Evolutionary conservation across 768 basidiomycete species (phyloP).

Genomic region (Xerocomellus intermedius): DNA sequence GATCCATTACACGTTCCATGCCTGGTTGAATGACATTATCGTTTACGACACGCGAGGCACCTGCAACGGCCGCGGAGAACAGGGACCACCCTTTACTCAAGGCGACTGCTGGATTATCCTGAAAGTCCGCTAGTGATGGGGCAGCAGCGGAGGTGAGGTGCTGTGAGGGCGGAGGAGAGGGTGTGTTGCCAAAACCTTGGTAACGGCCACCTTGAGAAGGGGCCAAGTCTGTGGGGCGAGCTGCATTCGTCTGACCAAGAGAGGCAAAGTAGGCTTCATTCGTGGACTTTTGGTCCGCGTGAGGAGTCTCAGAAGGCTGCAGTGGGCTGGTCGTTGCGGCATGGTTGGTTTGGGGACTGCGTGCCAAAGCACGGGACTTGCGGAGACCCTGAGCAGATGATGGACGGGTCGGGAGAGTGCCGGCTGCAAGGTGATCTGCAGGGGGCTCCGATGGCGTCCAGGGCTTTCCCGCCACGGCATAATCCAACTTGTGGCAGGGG

Average conservation of each 20-base stretch:
- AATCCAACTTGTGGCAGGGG: conserved; percentile 62
- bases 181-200: conserved; percentile 87
- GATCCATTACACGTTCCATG: conserved; percentile 77
- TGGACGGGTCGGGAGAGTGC: conserved; percentile 52
- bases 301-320: conserved; percentile 30
- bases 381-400: conserved; percentile 80
- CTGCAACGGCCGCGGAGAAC: conserved; percentile 81
- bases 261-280: conserved; percentile 88
- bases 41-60: conserved; percentile 74
- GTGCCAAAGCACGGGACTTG: conserved; percentile 76
- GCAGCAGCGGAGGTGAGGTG: conserved; percentile 78
- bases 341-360: conserved; percentile 48
- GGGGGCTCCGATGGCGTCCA: conserved; percentile 82
- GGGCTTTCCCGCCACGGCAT: conserved; percentile 64
- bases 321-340: conserved; percentile 56
- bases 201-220: conserved; percentile 95
- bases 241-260: conserved; percentile 80
- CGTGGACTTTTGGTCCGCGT: conserved; percentile 61
- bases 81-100: conserved; percentile 94
- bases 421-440: conserved; percentile 36
- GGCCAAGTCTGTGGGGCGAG: conserved; percentile 73
- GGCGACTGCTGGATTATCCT: conserved; percentile 83
- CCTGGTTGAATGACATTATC: conserved; percentile 92
- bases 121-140: conserved; percentile 77
- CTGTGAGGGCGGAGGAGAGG: conserved; percentile 48